Percentiles rank a stretch among this genome's conserved stretches.
These are phyloP conservation scores for Exophiala bonariae DNA, from an alignment of 2,329 filamentous ascomycete species.

Conservation along the genomic window DNA sequence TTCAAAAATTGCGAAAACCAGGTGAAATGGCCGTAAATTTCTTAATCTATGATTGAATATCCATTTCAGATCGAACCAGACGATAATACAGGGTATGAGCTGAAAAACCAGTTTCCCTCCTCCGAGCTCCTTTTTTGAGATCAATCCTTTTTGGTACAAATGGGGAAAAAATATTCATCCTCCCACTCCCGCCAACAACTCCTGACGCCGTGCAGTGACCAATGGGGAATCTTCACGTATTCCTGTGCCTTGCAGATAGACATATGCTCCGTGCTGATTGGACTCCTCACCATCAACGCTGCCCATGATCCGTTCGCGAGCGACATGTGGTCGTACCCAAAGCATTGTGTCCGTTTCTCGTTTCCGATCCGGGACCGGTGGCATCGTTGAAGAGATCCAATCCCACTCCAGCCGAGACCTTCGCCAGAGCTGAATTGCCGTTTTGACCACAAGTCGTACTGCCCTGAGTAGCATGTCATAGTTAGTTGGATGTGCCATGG, in stretches of 20 bases:
- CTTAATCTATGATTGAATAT: too few relatives aligned
- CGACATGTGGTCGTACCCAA: constrained; percentile 53
- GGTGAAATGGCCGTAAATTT: too few relatives aligned
- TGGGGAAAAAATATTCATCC: too few relatives aligned
- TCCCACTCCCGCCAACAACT: constrained; percentile 32
- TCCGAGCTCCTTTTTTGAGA: too few relatives aligned
- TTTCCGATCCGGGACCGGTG: constrained; percentile 35
- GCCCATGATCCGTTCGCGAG: constrained; percentile 52
- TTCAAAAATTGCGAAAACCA: too few relatives aligned
- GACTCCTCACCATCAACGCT: constrained; percentile 47
- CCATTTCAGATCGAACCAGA: too few relatives aligned
- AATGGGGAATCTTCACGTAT: constrained; percentile 51
- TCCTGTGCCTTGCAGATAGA: constrained; percentile 52
- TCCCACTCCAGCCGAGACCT: constrained; percentile 59
- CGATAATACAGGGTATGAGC: too few relatives aligned
- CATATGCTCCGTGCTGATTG: constrained; percentile 35
- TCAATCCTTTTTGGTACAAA: too few relatives aligned
- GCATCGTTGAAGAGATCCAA: constrained; percentile 50
- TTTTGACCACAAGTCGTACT: constrained; percentile 57
- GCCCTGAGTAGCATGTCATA: constrained; percentile 52
- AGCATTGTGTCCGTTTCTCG: constrained; percentile 39
- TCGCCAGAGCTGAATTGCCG: constrained; percentile 60
- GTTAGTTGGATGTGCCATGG: constrained; percentile 53
- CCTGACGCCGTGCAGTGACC: constrained; percentile 40
- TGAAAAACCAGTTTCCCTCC: too few relatives aligned